Percentiles rank a stretch among this genome's conserved stretches.
Conservation (phyloP, 768 basidiomycete species). For the Lanmaoa pseudosensibilis region DNA sequence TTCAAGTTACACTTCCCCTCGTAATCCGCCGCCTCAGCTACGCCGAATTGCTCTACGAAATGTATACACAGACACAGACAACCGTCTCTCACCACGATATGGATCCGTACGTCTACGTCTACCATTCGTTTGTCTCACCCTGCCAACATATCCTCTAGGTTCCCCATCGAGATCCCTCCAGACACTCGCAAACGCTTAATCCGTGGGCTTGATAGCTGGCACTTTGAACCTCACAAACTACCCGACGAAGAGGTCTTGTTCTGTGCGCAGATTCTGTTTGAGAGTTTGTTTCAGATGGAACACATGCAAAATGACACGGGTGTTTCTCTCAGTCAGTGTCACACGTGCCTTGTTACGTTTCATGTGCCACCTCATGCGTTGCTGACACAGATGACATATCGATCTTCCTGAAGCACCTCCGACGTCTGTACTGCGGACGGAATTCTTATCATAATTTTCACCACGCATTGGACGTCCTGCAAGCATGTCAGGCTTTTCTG, state of each 20-base stretch:
- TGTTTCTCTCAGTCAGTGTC: slow-evolving; percentile 56
- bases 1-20: neutral
- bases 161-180: slow-evolving; percentile 47
- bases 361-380: slow-evolving; percentile 18
- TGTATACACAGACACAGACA: slow-evolving; percentile 77
- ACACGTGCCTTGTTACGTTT: slow-evolving; percentile 19
- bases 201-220: slow-evolving; percentile 71
- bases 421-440: slow-evolving; percentile 83
- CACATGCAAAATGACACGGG: slow-evolving; percentile 62
- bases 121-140: neutral
- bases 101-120: slow-evolving; percentile 23
- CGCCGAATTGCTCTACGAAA: slow-evolving; percentile 81
- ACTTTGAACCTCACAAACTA: slow-evolving; percentile 86
- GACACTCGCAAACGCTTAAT: slow-evolving; percentile 65
- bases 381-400: slow-evolving; percentile 63
- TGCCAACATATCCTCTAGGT: slow-evolving; percentile 34
- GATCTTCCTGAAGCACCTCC: slow-evolving; percentile 81
- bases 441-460: slow-evolving; percentile 99
- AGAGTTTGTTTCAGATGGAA: slow-evolving; percentile 77
- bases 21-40: slow-evolving; percentile 44
- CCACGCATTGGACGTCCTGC: slow-evolving; percentile 94
- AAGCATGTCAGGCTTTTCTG: slow-evolving; percentile 87
- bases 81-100: slow-evolving; percentile 57
- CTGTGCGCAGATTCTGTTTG: slow-evolving; percentile 85
- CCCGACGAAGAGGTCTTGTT: slow-evolving; percentile 79